These are phyloP conservation scores for Crucibulum laeve DNA, from an alignment of 768 basidiomycete genomes.

Conservation along the genomic window DNA sequence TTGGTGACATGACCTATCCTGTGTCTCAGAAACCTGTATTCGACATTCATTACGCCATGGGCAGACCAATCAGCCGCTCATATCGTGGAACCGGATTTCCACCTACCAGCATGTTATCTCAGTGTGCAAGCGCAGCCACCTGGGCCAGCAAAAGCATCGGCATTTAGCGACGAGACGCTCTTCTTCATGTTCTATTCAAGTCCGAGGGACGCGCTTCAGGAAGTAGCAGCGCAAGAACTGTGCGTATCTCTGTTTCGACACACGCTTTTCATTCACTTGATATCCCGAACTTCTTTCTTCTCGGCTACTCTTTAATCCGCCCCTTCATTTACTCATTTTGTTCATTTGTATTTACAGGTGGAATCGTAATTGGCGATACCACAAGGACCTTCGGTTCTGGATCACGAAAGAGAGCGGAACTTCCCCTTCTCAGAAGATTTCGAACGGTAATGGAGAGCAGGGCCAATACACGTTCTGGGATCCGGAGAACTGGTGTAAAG, in stretches of 20 bases:
- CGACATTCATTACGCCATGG: slow-evolving; percentile 96
- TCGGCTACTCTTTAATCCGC: slow-evolving; percentile 4
- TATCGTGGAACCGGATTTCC: slow-evolving; percentile 88
- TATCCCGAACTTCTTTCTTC: slow-evolving; percentile 5
- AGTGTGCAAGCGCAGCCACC: slow-evolving; percentile 87
- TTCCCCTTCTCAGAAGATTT: slow-evolving; percentile 69
- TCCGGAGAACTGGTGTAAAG: slow-evolving; percentile 73
- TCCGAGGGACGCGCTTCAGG: slow-evolving; percentile 89
- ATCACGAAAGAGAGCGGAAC: slow-evolving; percentile 88
- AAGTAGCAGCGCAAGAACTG: slow-evolving; percentile 94
- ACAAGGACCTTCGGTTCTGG: slow-evolving; percentile 83
- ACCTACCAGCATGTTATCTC: slow-evolving; percentile 82
- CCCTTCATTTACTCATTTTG: slow-evolving; percentile 5
- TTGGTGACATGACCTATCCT: slow-evolving; percentile 3
- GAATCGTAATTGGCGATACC: slow-evolving; percentile 94
- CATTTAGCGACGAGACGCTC: slow-evolving; percentile 93
- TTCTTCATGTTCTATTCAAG: slow-evolving; percentile 98
- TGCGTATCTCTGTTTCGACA: slow-evolving; percentile 38
- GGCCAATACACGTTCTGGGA: slow-evolving; percentile 93
- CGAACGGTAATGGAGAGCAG: slow-evolving; percentile 79
- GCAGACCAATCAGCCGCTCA: slow-evolving; percentile 84
- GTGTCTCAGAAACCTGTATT: slow-evolving; percentile 73
- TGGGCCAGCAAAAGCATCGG: slow-evolving; percentile 71
- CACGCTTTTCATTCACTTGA: slow-evolving; percentile 3
- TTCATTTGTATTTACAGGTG: slow-evolving; percentile 48